Percentiles rank a stretch among this genome's conserved stretches.
Conservation (phyloP, 169 alveolate species). For the Neospora caninum region DNA sequence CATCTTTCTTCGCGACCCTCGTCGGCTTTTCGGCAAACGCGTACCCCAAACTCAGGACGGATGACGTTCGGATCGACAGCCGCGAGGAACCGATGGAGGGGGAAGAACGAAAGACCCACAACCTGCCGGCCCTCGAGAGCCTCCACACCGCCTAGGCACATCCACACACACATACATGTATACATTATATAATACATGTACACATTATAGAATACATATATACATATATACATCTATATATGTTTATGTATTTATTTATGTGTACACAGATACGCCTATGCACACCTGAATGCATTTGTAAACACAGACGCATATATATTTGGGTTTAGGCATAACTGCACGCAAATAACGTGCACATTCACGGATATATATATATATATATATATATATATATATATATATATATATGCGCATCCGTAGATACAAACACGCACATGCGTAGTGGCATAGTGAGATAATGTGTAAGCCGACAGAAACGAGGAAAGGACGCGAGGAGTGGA, state of each 20-base stretch:
- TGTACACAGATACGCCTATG: not conserved
- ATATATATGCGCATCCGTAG: not conserved
- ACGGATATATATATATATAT: not conserved
- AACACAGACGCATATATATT: not conserved
- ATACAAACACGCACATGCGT: not conserved
- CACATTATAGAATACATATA: not conserved
- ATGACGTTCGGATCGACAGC: not conserved
- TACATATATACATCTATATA: not conserved
- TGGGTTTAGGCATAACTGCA: not conserved
- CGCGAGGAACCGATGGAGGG: conserved; percentile 7
- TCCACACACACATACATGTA: not conserved
- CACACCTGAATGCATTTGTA: not conserved
- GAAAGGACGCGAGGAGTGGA: no score
- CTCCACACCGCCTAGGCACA: not conserved
- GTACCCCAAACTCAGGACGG: not conserved
- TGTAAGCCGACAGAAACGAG: no score
- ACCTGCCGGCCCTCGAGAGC: not conserved
- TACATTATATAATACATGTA: not conserved
- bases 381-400: not conserved
- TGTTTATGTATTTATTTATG: not conserved
- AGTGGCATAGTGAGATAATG: not conserved
- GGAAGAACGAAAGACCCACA: conserved; percentile 12
- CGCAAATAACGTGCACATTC: not conserved
- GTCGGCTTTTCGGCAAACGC: not conserved
- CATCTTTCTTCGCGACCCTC: no score